Evolutionary conservation across 1,284 basidiomycete species (phyloP).

Genomic region (Sutorius eximius): DNA sequence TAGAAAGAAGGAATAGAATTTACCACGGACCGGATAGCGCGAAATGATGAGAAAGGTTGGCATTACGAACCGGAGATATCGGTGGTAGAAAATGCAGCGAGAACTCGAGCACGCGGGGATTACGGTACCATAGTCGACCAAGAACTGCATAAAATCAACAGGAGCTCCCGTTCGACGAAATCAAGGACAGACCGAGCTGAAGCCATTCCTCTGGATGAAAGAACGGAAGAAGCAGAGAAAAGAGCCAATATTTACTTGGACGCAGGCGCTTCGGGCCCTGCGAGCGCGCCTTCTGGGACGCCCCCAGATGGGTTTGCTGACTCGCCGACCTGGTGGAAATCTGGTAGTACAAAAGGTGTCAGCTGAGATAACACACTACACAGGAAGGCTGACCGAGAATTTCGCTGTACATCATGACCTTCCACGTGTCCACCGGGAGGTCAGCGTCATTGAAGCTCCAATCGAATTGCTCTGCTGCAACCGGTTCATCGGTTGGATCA

Average conservation of each 20-base stretch:
- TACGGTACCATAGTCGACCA: conserved; percentile 18
- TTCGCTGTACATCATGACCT: conserved; percentile 98
- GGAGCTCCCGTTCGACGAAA: neutral
- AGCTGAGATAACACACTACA: neutral
- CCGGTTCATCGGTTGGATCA: conserved; percentile 97
- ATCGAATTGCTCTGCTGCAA: conserved; percentile 93
- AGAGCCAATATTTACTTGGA: conserved; percentile 15
- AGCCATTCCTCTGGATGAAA: conserved; percentile 10
- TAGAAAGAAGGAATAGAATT: conserved; percentile 12
- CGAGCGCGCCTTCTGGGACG: conserved; percentile 63
- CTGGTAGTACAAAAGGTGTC: conserved; percentile 37
- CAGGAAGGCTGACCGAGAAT: conserved; percentile 73
- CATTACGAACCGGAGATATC: conserved; percentile 15
- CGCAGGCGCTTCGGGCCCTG: conserved; percentile 50
- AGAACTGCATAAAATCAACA: conserved; percentile 13
- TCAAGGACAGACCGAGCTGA: conserved; percentile 15
- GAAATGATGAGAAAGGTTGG: conserved; percentile 9
- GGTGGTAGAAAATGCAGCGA: conserved; percentile 8
- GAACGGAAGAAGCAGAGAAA: neutral
- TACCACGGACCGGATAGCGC: conserved; percentile 7
- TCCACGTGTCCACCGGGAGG: conserved; percentile 98
- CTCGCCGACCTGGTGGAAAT: conserved; percentile 76
- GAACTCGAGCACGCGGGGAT: conserved; percentile 7
- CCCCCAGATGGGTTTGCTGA: conserved; percentile 39
- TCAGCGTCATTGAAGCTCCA: conserved; percentile 99